Conservation (phyloP, 163 green algal species). For the Prototheca cutis region DNA sequence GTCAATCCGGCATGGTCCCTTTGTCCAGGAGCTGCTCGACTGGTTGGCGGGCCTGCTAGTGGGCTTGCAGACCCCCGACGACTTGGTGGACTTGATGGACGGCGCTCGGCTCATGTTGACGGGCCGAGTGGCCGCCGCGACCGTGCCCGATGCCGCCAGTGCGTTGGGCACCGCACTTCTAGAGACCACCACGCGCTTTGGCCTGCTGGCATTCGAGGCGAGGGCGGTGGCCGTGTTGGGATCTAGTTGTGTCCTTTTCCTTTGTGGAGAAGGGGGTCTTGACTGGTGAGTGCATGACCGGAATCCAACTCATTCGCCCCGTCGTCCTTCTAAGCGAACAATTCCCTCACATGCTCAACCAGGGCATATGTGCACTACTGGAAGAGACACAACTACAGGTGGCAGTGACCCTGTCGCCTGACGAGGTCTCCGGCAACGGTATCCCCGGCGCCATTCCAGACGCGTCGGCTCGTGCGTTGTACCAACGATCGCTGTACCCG, state of each 20-base stretch:
- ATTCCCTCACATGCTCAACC: background rate
- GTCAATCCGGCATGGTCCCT: no score
- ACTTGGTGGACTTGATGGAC: background rate
- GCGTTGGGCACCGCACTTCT: background rate
- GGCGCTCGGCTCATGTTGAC: background rate
- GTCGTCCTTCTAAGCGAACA: background rate
- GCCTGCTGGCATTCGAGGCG: background rate
- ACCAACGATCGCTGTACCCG: no score
- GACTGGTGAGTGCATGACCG: background rate
- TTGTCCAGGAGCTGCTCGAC: background rate
- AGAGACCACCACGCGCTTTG: background rate
- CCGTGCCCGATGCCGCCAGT: background rate
- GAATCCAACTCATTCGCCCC: background rate
- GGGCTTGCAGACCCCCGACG: background rate
- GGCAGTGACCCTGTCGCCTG: no score
- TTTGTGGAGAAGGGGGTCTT: background rate
- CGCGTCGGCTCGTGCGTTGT: no score
- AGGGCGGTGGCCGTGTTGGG: no score
- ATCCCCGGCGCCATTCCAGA: no score
- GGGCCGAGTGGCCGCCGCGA: no score
- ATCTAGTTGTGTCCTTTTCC: no score
- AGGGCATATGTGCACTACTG: background rate
- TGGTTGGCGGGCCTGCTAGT: background rate
- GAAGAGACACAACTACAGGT: background rate
- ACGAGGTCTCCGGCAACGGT: background rate